A percentile compares a stretch with the other conserved stretches of the same genome.
These are phyloP conservation scores for Davidsoniella australis DNA, from an alignment of 2,329 filamentous ascomycete species.

Conservation along the genomic window DNA sequence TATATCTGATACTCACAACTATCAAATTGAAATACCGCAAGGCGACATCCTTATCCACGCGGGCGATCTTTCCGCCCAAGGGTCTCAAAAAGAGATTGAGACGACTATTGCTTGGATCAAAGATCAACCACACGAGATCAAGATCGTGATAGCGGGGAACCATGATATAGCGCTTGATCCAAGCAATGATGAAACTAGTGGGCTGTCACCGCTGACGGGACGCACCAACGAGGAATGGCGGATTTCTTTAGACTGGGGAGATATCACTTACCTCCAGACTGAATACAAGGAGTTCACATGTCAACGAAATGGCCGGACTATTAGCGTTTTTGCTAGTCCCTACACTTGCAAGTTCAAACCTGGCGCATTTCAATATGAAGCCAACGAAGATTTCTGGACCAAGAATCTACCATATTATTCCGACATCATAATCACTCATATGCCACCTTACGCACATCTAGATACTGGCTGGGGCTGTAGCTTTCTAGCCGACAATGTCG, in stretches of 20 bases:
- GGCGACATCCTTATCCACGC: slow-evolving; percentile 31
- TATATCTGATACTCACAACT: slow-evolving; percentile 29
- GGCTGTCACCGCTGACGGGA: slow-evolving; percentile 16
- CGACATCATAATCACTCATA: slow-evolving; percentile 25
- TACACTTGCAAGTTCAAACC: slow-evolving; percentile 19
- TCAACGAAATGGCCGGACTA: slow-evolving; percentile 7
- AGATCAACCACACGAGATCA: slow-evolving; percentile 24
- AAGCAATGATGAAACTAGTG: too few species aligned
- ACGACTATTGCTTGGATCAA: slow-evolving; percentile 49
- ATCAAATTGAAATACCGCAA: slow-evolving; percentile 20
- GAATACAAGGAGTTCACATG: slow-evolving; percentile 47
- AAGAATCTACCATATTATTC: slow-evolving; percentile 15
- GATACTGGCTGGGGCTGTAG: slow-evolving; percentile 21
- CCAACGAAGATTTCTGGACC: slow-evolving; percentile 17
- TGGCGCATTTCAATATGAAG: slow-evolving; percentile 27
- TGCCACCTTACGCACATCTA: slow-evolving; percentile 21
- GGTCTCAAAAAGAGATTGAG: slow-evolving; percentile 58
- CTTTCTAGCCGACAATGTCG: slow-evolving; percentile 14
- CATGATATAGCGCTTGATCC: slow-evolving; percentile 24
- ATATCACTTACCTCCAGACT: slow-evolving; percentile 61
- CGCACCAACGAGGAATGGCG: slow-evolving; percentile 21
- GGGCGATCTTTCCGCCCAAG: slow-evolving; percentile 34
- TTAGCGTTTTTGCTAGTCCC: slow-evolving; percentile 17
- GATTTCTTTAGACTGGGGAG: slow-evolving; percentile 42
- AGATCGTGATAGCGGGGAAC: slow-evolving; percentile 30